Percentiles rank a stretch among this genome's conserved stretches.
Conservation (phyloP, 345 rosid species). For the Brassica nigra region DNA sequence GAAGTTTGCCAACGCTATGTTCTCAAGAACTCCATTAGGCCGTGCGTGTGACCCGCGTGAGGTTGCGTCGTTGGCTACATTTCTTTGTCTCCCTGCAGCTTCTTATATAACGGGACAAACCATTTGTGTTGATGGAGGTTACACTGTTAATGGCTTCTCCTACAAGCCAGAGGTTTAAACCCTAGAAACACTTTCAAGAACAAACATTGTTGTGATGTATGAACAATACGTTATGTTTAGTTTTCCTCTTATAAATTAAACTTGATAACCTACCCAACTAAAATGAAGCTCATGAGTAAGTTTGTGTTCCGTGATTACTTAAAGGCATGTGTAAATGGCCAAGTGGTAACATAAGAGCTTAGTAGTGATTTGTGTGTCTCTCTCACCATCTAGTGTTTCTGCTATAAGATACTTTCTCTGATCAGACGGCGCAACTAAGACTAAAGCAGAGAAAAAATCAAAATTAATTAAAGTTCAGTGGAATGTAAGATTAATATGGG, state of each 20-base stretch:
- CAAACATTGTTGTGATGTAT: background rate
- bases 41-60: constrained; percentile 30
- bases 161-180: background rate
- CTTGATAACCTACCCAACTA: background rate
- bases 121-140: constrained; percentile 40
- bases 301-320: background rate
- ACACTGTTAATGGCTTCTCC: constrained; percentile 31
- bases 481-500: too few species aligned
- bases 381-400: background rate
- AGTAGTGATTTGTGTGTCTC: background rate
- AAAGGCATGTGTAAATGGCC: background rate
- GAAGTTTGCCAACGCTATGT: constrained; percentile 8
- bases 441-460: background rate
- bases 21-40: constrained; percentile 30
- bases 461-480: background rate
- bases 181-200: background rate
- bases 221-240: background rate
- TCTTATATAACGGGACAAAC: constrained; percentile 61
- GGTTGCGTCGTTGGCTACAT: constrained; percentile 51
- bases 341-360: background rate
- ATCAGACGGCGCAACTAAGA: background rate
- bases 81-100: constrained; percentile 74
- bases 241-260: background rate
- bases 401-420: background rate
- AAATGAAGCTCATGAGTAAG: background rate